A percentile compares a stretch with the other conserved stretches of the same genome.
phyloP scores from a whole-genome alignment of 164 flowering plant species.

The Tetrastigma voinierianum region DNA sequence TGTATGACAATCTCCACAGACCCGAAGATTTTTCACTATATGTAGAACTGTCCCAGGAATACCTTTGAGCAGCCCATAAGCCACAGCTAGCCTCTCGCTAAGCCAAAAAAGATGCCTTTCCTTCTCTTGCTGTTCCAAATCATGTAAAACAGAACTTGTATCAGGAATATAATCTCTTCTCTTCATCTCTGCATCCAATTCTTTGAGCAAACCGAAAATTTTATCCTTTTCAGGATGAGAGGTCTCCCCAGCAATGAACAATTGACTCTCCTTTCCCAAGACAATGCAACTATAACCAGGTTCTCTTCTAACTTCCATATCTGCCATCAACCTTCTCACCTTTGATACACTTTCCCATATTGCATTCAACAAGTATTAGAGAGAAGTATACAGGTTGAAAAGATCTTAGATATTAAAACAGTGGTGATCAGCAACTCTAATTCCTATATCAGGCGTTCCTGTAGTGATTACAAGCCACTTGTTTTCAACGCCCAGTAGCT shows the following conservation, averaged over 20 bases:
- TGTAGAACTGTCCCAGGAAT: constrained; percentile 57
- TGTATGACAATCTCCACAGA: constrained; percentile 87
- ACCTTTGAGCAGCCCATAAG: constrained; percentile 69
- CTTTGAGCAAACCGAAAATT: constrained; percentile 46
- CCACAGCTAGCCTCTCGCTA: constrained; percentile 82
- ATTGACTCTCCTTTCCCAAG: constrained; percentile 55
- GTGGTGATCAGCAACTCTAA: constrained; percentile 61
- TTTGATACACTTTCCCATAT: constrained; percentile 54
- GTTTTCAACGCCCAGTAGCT: constrained; percentile 79
- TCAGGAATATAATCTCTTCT: constrained; percentile 79
- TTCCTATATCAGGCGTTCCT: constrained; percentile 48
- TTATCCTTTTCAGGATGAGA: constrained; percentile 58
- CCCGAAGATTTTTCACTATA: constrained; percentile 72
- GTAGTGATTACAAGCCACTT: constrained; percentile 73
- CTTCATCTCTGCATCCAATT: constrained; percentile 67
- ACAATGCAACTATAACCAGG: constrained; percentile 79
- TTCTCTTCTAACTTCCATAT: constrained; percentile 49
- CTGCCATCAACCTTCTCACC: constrained; percentile 47
- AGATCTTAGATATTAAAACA: too few species aligned
- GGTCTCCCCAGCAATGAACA: constrained; percentile 76
- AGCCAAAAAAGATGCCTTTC: constrained; percentile 75
- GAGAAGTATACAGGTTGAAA: constrained; percentile 53
- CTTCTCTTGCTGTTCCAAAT: constrained; percentile 68
- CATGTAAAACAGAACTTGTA: constrained; percentile 68
- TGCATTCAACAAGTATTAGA: constrained; percentile 81